Evolutionary conservation across 1,284 basidiomycete genomes (phyloP).

Genomic region (Trametes polyzona): DNA sequence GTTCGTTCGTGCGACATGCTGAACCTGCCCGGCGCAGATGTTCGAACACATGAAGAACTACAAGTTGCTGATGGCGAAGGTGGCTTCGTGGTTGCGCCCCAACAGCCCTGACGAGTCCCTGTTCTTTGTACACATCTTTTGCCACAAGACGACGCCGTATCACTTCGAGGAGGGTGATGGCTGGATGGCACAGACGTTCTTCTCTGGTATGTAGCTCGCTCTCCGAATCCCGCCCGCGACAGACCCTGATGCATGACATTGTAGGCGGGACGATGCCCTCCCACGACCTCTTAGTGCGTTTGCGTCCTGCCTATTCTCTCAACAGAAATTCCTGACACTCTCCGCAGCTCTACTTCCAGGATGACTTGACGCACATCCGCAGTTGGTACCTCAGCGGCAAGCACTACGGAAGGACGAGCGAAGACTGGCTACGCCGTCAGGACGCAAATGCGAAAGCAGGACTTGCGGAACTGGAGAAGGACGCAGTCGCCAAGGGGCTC

Average conservation of each 20-base stretch:
- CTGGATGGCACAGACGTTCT: constrained; percentile 83
- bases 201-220: constrained; percentile 51
- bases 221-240: constrained; percentile 22
- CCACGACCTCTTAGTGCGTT: constrained; percentile 64
- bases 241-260: constrained; percentile 5
- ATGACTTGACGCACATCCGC: constrained; percentile 59
- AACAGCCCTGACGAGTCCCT: constrained; percentile 46
- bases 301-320: neutral
- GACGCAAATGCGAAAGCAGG: constrained; percentile 51
- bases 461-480: constrained; percentile 54
- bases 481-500: constrained; percentile 52
- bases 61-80: constrained; percentile 64
- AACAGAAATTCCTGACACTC: neutral
- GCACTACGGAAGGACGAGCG: constrained; percentile 71
- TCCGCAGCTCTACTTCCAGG: constrained; percentile 67
- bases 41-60: constrained; percentile 88
- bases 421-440: constrained; percentile 72
- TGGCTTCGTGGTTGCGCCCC: constrained; percentile 71
- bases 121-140: constrained; percentile 80
- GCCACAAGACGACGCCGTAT: constrained; percentile 69
- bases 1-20: no score
- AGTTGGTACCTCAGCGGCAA: constrained; percentile 71
- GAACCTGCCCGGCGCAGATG: constrained; percentile 49
- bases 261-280: constrained; percentile 68
- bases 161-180: constrained; percentile 77